Base-by-base conservation (phyloP, 2,329 filamentous ascomycete genomes). In the Monilinia laxa region DNA sequence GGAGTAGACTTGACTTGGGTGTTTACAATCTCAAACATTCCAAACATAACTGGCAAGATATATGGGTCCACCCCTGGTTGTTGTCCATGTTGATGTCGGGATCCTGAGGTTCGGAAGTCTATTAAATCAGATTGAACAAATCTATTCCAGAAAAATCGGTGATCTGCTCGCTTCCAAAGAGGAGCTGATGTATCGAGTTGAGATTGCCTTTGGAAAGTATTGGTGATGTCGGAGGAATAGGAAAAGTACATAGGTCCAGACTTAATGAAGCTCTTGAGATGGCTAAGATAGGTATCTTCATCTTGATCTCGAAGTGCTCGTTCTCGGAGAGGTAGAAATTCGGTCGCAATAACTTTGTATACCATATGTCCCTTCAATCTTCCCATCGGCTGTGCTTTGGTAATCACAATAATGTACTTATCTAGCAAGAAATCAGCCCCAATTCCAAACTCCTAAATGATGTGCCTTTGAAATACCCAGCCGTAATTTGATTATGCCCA, bases 71-170 rank as follows among this genome's bases (percentile, higher is more conserved):
- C 87, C 14, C 85, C 90, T 4, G 90, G 84, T 74, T 97, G 92
- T 35, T 89, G 83, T 0, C 88, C 89, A 31, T 83, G 82, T 64
- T 90, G 85, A 65, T 86, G 84, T 69, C 90, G 81, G 52, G 84
- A 84, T 55, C 86, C 87, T 47, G 75, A 79, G 51, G 83, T 86
- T 69, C 94, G 88, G 77, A 97, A 96, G 77, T 97, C 88, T 75
- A 98, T 97, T 67, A 99, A 80, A 75, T 97, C 93, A 10, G 91
- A 90, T 77, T 94, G 92, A 59, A 98, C 85, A 78, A 97, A 96
- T 70, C 90, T 89, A 80, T 99, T 99, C 92, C 94, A 99, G 83
- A 97, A 99, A 83, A 99, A 99, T 71, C 95, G 92, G 77, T 98
- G 93, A 78, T 99, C 95, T 70, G 94, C 90, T 72, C 93, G 85